Conservation (phyloP, 768 basidiomycete genomes). For the Hirschioporus abietinus region DNA sequence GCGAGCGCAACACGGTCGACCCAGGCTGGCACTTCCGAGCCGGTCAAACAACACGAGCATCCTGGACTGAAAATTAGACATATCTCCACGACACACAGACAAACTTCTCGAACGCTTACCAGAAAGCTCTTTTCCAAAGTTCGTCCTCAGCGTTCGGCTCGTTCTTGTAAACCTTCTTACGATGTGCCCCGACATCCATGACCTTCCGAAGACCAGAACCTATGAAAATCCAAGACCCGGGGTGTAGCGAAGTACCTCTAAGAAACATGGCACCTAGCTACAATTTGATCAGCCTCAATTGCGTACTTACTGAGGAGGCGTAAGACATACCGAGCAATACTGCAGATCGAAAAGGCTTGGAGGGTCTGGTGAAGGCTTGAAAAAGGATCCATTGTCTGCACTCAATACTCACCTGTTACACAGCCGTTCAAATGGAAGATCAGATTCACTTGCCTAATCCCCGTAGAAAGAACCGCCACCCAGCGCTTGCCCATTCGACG, state of each 20-base stretch:
- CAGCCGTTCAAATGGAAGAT: neutral
- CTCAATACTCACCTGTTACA: conserved; percentile 50
- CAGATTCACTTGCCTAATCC: neutral
- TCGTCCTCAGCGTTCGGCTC: conserved; percentile 53
- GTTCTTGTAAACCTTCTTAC: conserved; percentile 48
- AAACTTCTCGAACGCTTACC: conserved; percentile 31
- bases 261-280: conserved; percentile 47
- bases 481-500: neutral
- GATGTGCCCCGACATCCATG: conserved; percentile 74
- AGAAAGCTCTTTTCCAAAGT: conserved; percentile 76
- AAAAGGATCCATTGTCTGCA: conserved; percentile 56
- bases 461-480: conserved; percentile 2
- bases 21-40: conserved; percentile 45
- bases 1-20: conserved; percentile 48
- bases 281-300: neutral
- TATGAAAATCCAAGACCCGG: conserved; percentile 41
- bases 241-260: conserved; percentile 39
- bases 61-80: neutral
- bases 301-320: conserved; percentile 8
- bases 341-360: conserved; percentile 64
- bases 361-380: conserved; percentile 52
- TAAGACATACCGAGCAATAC: conserved; percentile 42
- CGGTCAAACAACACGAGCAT: conserved; percentile 54
- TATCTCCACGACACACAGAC: neutral
- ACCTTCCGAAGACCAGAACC: conserved; percentile 43